Percentiles rank a stretch among this genome's conserved stretches.
phyloP scores from a whole-genome alignment of 2,329 filamentous ascomycete species.

The Beauveria australis region DNA sequence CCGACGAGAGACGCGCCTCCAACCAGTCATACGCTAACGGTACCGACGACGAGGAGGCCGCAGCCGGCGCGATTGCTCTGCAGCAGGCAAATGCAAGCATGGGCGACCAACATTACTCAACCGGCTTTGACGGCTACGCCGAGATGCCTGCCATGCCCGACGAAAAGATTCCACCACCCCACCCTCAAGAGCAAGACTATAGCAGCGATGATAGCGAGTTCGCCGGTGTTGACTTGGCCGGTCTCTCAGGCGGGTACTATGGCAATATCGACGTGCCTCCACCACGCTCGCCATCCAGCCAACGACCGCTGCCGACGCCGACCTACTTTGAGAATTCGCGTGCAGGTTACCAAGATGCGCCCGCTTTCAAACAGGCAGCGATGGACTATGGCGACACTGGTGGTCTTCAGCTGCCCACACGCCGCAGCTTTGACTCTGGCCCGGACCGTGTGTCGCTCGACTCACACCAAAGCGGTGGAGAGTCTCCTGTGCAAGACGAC shows the following conservation, averaged over 20 bases:
- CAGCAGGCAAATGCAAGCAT: slow-evolving; percentile 64
- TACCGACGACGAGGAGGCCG: slow-evolving; percentile 67
- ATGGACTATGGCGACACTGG: slow-evolving; percentile 89
- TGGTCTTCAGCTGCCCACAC: slow-evolving; percentile 68
- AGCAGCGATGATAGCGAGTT: slow-evolving; percentile 67
- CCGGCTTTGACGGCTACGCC: slow-evolving; percentile 23
- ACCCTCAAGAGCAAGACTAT: slow-evolving; percentile 38
- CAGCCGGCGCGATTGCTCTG: slow-evolving; percentile 76
- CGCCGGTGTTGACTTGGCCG: slow-evolving; percentile 60
- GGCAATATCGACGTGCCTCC: slow-evolving; percentile 37
- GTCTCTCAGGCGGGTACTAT: slow-evolving; percentile 66
- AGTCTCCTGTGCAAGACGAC: slow-evolving; percentile 62
- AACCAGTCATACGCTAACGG: slow-evolving; percentile 7
- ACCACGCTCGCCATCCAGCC: slow-evolving; percentile 29
- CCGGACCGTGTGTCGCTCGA: slow-evolving; percentile 63
- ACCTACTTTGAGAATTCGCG: slow-evolving; percentile 23
- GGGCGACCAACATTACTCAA: slow-evolving; percentile 50
- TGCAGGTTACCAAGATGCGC: slow-evolving; percentile 22
- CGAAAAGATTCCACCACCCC: slow-evolving; percentile 33
- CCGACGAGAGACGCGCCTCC: slow-evolving; percentile 17
- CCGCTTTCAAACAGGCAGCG: slow-evolving; percentile 51
- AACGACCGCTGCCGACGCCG: slow-evolving; percentile 39
- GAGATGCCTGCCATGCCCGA: slow-evolving; percentile 23
- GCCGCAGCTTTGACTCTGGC: slow-evolving; percentile 86
- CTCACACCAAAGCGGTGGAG: slow-evolving; percentile 50